phyloP scores from a whole-genome alignment of 345 rosid genomes.

The Dovyalis caffra region DNA sequence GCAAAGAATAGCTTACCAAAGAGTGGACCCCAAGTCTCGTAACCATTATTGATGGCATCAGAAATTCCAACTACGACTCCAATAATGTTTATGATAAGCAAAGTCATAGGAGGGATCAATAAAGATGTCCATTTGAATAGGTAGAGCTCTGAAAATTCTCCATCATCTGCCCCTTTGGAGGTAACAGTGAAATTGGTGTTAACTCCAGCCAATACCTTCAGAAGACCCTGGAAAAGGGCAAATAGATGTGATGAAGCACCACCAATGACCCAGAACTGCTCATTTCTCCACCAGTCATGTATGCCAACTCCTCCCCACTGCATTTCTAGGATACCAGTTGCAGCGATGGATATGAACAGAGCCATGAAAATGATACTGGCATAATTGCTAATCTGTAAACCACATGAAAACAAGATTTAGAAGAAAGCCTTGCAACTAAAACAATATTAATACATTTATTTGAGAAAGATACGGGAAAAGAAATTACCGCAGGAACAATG shows the following conservation, averaged over 20 bases:
- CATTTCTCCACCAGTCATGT: constrained; percentile 76
- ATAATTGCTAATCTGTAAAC: constrained; percentile 56
- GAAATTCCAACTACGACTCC: constrained; percentile 61
- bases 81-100: constrained; percentile 50
- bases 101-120: constrained; percentile 55
- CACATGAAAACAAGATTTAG: constrained; percentile 3
- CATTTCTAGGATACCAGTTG: constrained; percentile 64
- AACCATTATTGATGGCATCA: constrained; percentile 63
- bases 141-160: constrained; percentile 62
- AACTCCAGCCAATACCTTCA: constrained; percentile 67
- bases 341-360: constrained; percentile 58
- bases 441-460: neutral
- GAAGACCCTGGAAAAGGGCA: constrained; percentile 69
- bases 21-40: constrained; percentile 70
- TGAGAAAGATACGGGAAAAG: neutral
- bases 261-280: constrained; percentile 79
- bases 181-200: constrained; percentile 67
- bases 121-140: constrained; percentile 65
- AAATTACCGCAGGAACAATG: constrained; percentile 61
- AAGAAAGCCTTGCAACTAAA: neutral
- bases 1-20: constrained; percentile 61
- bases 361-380: constrained; percentile 56
- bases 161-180: constrained; percentile 61
- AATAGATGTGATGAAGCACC: constrained; percentile 62
- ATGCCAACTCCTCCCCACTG: constrained; percentile 78